Conservation (phyloP, 192 early-diverging fungal genomes). For the Haplosporangium gracile region DNA sequence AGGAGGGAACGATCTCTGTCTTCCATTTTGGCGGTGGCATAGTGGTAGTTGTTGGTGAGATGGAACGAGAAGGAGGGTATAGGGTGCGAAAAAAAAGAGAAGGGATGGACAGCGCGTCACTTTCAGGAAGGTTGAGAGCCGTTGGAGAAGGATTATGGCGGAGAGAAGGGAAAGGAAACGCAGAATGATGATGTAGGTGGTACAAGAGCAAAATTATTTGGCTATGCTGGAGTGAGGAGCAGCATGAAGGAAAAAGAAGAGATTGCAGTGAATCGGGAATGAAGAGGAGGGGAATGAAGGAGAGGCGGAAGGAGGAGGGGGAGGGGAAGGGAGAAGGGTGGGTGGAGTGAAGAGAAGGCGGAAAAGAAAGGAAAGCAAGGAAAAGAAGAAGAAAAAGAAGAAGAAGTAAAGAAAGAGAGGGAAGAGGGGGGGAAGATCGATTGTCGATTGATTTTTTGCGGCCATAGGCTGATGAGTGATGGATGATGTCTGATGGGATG, state of each 20-base stretch:
- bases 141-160: background rate
- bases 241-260: background rate
- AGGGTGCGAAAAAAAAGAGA: background rate
- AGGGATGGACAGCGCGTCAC: slow-evolving; percentile 6
- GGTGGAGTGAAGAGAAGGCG: background rate
- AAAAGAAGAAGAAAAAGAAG: too few relatives aligned
- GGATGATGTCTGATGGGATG: background rate
- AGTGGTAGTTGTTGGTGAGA: background rate
- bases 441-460: background rate
- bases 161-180: background rate
- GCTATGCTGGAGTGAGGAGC: background rate
- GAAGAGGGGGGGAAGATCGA: background rate
- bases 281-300: background rate
- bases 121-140: background rate
- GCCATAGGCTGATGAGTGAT: too few relatives aligned
- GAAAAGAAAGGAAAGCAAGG: background rate
- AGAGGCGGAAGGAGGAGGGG: background rate
- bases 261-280: background rate
- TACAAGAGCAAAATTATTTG: background rate
- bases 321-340: too few relatives aligned
- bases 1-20: slow-evolving; percentile 18
- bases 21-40: slow-evolving; percentile 26
- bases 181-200: too few relatives aligned
- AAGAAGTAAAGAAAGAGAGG: background rate
- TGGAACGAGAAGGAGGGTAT: background rate